A percentile compares a stretch with the other conserved stretches of the same genome.
phyloP scores from a whole-genome alignment of 1,284 basidiomycete species.

The Abortiporus biennis region DNA sequence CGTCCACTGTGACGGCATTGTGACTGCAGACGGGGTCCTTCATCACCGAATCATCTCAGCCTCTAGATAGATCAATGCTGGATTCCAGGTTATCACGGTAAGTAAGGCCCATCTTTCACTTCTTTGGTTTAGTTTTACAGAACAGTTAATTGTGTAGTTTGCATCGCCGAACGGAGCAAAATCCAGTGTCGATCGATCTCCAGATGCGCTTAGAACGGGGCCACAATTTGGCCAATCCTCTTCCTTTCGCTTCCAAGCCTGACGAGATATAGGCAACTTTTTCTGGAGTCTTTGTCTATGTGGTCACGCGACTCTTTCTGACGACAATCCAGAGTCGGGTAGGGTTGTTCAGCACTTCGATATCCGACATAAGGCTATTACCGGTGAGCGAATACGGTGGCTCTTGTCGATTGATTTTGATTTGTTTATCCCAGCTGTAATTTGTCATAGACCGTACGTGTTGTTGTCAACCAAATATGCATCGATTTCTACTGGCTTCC shows the following conservation, averaged over 20 bases:
- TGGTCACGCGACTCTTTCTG: constrained; percentile 21
- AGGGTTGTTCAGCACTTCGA: constrained; percentile 23
- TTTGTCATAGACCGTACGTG: constrained; percentile 23
- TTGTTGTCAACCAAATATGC: constrained; percentile 23
- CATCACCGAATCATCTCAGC: no score
- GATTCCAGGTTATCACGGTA: no score
- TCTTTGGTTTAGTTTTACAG: no score
- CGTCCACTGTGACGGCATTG: no score
- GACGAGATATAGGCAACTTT: constrained; percentile 19
- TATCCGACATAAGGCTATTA: constrained; percentile 18
- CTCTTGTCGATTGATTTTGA: neutral
- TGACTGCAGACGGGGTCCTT: no score
- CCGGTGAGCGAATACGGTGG: constrained; percentile 12
- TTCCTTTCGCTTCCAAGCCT: constrained; percentile 18
- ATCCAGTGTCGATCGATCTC: constrained; percentile 19
- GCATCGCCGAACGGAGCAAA: constrained; percentile 12
- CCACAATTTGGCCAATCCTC: constrained; percentile 17
- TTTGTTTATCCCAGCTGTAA: constrained; percentile 12
- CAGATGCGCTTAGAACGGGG: constrained; percentile 16
- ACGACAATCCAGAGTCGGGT: constrained; percentile 21
- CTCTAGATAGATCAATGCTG: no score
- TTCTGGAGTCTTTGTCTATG: constrained; percentile 22
- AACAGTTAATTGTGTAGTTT: neutral
- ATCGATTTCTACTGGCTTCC: constrained; percentile 18
- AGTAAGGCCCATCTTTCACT: no score